A percentile compares a stretch with the other conserved stretches of the same genome.
Conservation (phyloP, 108 stramenopile species). For the Pseudonitzschia multiseries region DNA sequence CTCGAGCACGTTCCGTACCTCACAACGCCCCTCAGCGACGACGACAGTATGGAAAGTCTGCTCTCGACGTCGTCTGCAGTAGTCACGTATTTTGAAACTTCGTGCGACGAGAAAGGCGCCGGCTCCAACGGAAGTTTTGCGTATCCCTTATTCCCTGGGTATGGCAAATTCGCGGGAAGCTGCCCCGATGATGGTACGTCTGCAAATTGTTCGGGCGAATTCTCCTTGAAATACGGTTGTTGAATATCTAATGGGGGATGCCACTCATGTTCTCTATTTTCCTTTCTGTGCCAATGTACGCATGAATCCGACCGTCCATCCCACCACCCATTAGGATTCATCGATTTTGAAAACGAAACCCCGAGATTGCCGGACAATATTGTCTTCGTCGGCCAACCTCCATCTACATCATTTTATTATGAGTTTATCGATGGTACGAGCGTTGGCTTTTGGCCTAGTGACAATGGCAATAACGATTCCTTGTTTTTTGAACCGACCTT, state of each 20-base stretch:
- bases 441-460: constrained; percentile 20
- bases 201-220: not conserved
- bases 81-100: constrained; percentile 24
- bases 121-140: not conserved
- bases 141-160: constrained; percentile 27
- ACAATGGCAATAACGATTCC: not conserved
- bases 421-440: constrained; percentile 32
- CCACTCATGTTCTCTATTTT: not conserved
- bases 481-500: constrained; percentile 26
- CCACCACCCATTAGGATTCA: not conserved
- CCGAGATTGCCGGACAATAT: constrained; percentile 21
- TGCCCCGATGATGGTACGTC: constrained; percentile 16
- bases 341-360: constrained; percentile 20
- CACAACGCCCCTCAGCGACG: too few species aligned
- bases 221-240: not conserved
- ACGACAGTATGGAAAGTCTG: not conserved
- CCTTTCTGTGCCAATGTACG: not conserved
- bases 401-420: constrained; percentile 22
- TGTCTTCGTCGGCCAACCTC: constrained; percentile 21
- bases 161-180: constrained; percentile 26
- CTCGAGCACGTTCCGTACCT: constrained; percentile 3
- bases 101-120: constrained; percentile 6
- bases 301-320: not conserved
- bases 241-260: not conserved
- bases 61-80: not conserved